Conservation (phyloP, 2,329 filamentous ascomycete genomes). For the Ceratocystis variospora region DNA sequence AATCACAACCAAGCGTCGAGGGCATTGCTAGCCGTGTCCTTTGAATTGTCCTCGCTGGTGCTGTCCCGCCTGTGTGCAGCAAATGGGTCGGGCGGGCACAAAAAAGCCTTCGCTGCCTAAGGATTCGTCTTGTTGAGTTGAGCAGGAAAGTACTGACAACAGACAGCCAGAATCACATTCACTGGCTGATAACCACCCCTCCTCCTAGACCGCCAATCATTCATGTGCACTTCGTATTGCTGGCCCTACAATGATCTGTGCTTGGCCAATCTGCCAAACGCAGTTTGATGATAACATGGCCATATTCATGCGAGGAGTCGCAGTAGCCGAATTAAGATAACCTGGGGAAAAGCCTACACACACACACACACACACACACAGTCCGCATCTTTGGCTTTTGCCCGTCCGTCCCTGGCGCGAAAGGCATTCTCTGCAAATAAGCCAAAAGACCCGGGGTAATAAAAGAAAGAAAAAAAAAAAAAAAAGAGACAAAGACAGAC, state of each 20-base stretch:
- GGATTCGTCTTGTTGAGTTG: no score
- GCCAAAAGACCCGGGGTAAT: no score
- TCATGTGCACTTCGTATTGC: background rate
- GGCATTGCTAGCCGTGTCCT: no score
- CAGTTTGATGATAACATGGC: background rate
- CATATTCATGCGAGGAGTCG: background rate
- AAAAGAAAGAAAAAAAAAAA: no score
- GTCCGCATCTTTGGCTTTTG: background rate
- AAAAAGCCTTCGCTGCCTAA: no score
- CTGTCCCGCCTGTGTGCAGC: background rate
- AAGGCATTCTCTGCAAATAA: no score
- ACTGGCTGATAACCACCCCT: no score
- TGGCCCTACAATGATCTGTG: background rate
- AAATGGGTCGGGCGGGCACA: background rate
- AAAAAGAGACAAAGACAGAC: background rate
- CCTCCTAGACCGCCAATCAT: background rate
- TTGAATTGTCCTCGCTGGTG: background rate
- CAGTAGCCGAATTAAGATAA: background rate
- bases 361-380: no score
- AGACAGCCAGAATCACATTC: no score
- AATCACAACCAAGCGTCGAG: no score
- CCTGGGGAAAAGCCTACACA: no score
- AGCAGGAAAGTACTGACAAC: no score
- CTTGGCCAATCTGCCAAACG: background rate
- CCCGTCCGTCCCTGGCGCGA: background rate